Evolutionary conservation across 1,284 basidiomycete genomes (phyloP).

Genomic region (Boletus coffeatus): DNA sequence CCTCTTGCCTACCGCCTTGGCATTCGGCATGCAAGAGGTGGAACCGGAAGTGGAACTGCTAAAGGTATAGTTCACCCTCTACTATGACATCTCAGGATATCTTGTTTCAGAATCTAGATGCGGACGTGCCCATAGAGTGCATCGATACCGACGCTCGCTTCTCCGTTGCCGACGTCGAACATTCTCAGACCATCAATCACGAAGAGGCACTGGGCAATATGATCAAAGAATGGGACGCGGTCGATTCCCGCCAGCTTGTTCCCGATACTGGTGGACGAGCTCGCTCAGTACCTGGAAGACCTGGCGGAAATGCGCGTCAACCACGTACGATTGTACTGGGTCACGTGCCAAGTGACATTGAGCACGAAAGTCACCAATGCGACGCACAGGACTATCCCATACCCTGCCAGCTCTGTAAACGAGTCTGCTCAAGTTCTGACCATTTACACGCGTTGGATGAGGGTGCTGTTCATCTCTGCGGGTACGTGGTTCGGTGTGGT

Average conservation of each 20-base stretch:
- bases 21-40: constrained; percentile 40
- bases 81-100: background rate
- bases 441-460: constrained; percentile 46
- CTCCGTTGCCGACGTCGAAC: constrained; percentile 28
- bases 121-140: constrained; percentile 34
- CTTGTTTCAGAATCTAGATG: constrained; percentile 41
- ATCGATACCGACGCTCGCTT: constrained; percentile 32
- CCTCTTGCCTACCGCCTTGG: constrained; percentile 41
- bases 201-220: constrained; percentile 30
- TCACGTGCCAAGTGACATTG: constrained; percentile 33
- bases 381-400: constrained; percentile 45
- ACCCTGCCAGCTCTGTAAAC: constrained; percentile 45
- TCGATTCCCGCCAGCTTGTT: constrained; percentile 28
- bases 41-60: constrained; percentile 41
- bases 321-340: no score
- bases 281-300: no score
- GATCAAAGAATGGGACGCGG: constrained; percentile 30
- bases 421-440: constrained; percentile 39
- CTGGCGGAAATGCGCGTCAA: no score
- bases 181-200: constrained; percentile 13
- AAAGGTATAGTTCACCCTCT: constrained; percentile 33
- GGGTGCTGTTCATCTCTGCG: constrained; percentile 50
- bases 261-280: constrained; percentile 27
- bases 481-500: constrained; percentile 38
- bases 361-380: constrained; percentile 44